Percentiles rank a stretch among this genome's conserved stretches.
Evolutionary conservation across 2,329 filamentous ascomycete species (phyloP).

Genomic region (Hypoxylon sp.): DNA sequence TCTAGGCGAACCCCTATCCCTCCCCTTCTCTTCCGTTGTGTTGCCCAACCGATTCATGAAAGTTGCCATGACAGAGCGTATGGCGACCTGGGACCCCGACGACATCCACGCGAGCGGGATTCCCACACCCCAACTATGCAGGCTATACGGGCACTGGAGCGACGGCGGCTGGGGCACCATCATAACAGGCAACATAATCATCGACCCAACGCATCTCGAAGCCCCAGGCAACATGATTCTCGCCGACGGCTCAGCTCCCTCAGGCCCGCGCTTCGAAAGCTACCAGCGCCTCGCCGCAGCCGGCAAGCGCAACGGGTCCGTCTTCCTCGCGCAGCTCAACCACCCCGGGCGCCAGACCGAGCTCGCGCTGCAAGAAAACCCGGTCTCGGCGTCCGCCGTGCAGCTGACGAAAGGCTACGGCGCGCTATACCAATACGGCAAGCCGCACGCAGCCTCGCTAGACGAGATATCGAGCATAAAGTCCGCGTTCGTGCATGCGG

Average conservation of each 20-base stretch:
- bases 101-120: conserved; percentile 40
- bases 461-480: conserved; percentile 31
- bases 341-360: conserved; percentile 70
- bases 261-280: conserved; percentile 67
- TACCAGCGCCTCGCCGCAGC: conserved; percentile 66
- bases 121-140: conserved; percentile 51
- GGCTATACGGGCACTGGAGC: conserved; percentile 70
- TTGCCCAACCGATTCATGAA: conserved; percentile 72
- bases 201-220: conserved; percentile 68
- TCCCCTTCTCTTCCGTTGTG: conserved; percentile 62
- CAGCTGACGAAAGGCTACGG: conserved; percentile 57
- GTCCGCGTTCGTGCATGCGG: conserved; percentile 38
- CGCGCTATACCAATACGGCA: conserved; percentile 54
- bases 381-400: conserved; percentile 66
- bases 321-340: conserved; percentile 70
- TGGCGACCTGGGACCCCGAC: conserved; percentile 60
- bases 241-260: conserved; percentile 59
- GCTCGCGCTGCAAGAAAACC: conserved; percentile 61
- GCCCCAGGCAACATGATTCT: conserved; percentile 69
- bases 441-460: conserved; percentile 36
- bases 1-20: conserved; percentile 53
- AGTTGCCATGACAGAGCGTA: conserved; percentile 71
- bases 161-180: conserved; percentile 65
- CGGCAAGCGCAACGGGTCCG: conserved; percentile 65
- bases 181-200: conserved; percentile 72